Percentiles rank a stretch among this genome's conserved stretches.
phyloP scores from a whole-genome alignment of 371 early-diverging fungal genomes.

The Mortierella sp. region DNA sequence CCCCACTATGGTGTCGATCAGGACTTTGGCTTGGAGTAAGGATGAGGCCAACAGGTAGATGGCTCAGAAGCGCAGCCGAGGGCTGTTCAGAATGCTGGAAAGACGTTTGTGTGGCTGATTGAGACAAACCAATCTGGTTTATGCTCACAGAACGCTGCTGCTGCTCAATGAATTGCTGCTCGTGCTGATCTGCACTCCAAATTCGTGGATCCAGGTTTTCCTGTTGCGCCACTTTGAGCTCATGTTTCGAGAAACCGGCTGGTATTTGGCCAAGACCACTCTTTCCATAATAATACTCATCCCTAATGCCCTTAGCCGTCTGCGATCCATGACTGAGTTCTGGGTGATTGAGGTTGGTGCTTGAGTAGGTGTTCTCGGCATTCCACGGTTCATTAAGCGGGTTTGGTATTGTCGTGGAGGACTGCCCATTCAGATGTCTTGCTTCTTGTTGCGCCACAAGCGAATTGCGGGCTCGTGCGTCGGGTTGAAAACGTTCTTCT shows the following conservation, averaged over 20 bases:
- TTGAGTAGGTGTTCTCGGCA: constrained; percentile 6
- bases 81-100: background rate
- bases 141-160: background rate
- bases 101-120: background rate
- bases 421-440: background rate
- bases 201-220: no score
- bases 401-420: constrained; percentile 8
- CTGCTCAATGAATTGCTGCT: no score
- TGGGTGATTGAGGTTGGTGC: constrained; percentile 10
- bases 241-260: constrained; percentile 5
- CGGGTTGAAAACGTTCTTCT: constrained; percentile 5
- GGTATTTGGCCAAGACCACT: background rate
- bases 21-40: background rate
- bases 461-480: constrained; percentile 9
- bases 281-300: constrained; percentile 28
- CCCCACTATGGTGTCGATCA: background rate
- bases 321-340: constrained; percentile 5
- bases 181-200: no score
- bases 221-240: no score
- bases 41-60: background rate
- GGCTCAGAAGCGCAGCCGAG: background rate
- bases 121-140: background rate
- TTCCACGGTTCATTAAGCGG: constrained; percentile 19
- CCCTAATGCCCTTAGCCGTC: constrained; percentile 21
- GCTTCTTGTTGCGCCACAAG: no score